Evolutionary conservation across 495 filamentous ascomycete species (phyloP).

Genomic region (Cercophora scortea): DNA sequence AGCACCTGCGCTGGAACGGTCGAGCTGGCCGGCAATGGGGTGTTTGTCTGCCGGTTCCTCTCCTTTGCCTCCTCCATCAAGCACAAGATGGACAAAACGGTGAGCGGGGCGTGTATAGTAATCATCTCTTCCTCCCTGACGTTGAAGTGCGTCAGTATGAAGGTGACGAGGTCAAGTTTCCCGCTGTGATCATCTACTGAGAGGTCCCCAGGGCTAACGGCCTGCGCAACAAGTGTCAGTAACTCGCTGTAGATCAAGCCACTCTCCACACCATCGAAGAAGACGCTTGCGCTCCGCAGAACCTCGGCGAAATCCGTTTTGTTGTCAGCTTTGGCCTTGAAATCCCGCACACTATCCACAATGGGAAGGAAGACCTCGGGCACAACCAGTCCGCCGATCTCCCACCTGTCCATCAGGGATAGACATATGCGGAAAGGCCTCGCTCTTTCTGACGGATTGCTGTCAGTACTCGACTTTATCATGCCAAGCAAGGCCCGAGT

Average conservation of each 20-base stretch:
- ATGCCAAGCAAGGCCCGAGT: slow-evolving; percentile 68
- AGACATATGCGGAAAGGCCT: slow-evolving; percentile 84
- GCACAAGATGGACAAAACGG: slow-evolving; percentile 60
- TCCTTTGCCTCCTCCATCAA: slow-evolving; percentile 43
- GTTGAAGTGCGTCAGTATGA: slow-evolving; percentile 84
- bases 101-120: slow-evolving; percentile 69
- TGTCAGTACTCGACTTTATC: slow-evolving; percentile 49
- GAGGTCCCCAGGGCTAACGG: slow-evolving; percentile 41
- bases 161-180: slow-evolving; percentile 66
- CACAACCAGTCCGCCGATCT: slow-evolving; percentile 84
- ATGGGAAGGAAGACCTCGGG: slow-evolving; percentile 81
- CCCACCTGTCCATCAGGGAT: slow-evolving; percentile 96
- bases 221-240: slow-evolving; percentile 47
- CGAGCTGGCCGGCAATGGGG: background rate
- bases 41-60: slow-evolving; percentile 6
- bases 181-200: slow-evolving; percentile 37
- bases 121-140: slow-evolving; percentile 95
- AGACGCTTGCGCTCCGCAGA: slow-evolving; percentile 81
- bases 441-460: slow-evolving; percentile 61
- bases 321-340: slow-evolving; percentile 49
- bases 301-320: slow-evolving; percentile 77
- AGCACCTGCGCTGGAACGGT: slow-evolving; percentile 34
- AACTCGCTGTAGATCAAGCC: slow-evolving; percentile 86
- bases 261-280: slow-evolving; percentile 96
- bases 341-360: slow-evolving; percentile 67